Evolutionary conservation across 371 early-diverging fungal species (phyloP), one percentile per base, ranked within the genome.

Genomic region (Catenaria anguillulae): DNA sequence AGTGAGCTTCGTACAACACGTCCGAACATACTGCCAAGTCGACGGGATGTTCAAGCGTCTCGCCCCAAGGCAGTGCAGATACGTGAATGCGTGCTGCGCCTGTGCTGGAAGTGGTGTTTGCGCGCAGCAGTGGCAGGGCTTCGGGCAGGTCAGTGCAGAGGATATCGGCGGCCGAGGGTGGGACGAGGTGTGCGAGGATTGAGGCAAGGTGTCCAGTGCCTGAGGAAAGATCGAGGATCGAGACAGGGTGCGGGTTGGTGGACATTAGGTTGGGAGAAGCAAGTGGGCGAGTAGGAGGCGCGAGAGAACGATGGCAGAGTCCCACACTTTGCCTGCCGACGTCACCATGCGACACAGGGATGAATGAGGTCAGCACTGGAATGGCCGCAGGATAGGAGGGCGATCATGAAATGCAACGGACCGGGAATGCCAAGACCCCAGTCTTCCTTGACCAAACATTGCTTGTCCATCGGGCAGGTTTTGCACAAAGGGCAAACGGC

Each of bases 301-400:
- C 45, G 45, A 43, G 45, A 43, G 45, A 3, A 50, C 29, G 15
- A 50, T 23, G 52, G 52, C 52, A 2, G 52, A 50, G 31, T 50
- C 52, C 52, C 52, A 50, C 15, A 50, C 52, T 31, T 50, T 50
- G 46, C 46, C 46, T 46, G 13, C 37, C n/a, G n/a, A n/a, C n/a
- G n/a, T n/a, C n/a, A n/a, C n/a, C n/a, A n/a, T n/a, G n/a, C n/a
- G n/a, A n/a, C n/a, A n/a, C n/a, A n/a, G n/a, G n/a, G n/a, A n/a
- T n/a, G n/a, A n/a, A n/a, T n/a, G n/a, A n/a, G n/a, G n/a, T n/a
- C n/a, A n/a, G n/a, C n/a, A n/a, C n/a, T n/a, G 13, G 4, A 4
- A 8, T 46, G 5, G 24, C n/a, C 8, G 46, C n/a, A 46, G 4
- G n/a, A 21, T 24, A 24, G n/a, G 0, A 21, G 17, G 1, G 4